Percentiles rank a stretch among this genome's conserved stretches.
Conservation (phyloP, 345 rosid species). For the Raphanus raphanistrum region DNA sequence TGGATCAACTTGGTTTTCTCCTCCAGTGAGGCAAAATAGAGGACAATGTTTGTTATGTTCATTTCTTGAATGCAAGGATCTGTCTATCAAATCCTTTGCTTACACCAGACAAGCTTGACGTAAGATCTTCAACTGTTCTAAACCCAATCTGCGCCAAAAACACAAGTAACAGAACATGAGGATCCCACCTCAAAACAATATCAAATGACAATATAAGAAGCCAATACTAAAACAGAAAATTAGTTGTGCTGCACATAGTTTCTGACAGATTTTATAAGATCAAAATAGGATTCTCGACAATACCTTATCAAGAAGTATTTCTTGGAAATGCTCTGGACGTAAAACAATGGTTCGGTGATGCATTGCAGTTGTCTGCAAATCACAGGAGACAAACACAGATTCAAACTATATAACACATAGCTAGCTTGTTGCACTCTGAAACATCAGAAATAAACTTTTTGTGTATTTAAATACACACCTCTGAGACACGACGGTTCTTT, state of each 20-base stretch:
- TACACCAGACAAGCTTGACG: constrained; percentile 62
- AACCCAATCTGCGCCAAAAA: constrained; percentile 73
- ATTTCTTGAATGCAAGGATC: constrained; percentile 73
- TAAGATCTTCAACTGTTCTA: constrained; percentile 72
- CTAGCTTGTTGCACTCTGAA: neutral
- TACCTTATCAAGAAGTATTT: constrained; percentile 93
- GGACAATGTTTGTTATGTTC: constrained; percentile 26
- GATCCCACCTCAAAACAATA: constrained; percentile 3
- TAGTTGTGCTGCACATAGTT: neutral
- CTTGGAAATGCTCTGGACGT: constrained; percentile 64
- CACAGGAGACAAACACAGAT: constrained; percentile 21
- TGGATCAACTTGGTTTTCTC: neutral
- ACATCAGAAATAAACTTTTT: neutral
- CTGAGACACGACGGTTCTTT: constrained; percentile 70
- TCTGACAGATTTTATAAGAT: neutral
- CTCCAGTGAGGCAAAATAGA: neutral
- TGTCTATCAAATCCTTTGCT: constrained; percentile 80
- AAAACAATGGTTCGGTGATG: constrained; percentile 52
- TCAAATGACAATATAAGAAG: neutral
- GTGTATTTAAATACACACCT: constrained; percentile 46
- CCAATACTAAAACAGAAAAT: neutral
- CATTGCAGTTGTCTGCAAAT: constrained; percentile 66
- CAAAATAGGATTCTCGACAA: neutral
- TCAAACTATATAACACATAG: constrained; percentile 1
- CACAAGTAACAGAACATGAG: neutral